phyloP scores from a whole-genome alignment of 345 rosid species.

The Adansonia digitata region DNA sequence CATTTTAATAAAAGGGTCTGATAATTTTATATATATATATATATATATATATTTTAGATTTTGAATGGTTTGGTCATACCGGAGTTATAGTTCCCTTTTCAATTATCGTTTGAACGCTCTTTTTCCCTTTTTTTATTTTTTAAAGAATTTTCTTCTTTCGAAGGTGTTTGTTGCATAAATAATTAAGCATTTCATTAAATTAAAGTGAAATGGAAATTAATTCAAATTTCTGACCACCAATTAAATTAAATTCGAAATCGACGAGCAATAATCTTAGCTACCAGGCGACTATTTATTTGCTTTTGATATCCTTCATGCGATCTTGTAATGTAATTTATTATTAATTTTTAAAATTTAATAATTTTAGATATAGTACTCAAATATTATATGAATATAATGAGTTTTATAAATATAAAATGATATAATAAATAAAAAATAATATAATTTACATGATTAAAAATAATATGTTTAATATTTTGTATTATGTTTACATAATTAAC shows the following conservation, averaged over 20 bases:
- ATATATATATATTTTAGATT: too few species aligned
- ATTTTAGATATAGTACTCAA: too few species aligned
- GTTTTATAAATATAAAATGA: too few species aligned
- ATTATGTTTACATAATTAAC: too few species aligned
- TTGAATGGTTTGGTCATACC: neutral
- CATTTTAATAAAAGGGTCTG: neutral
- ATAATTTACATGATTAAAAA: too few species aligned
- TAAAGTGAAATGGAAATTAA: neutral
- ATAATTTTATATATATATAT: neutral
- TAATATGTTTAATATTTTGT: too few species aligned
- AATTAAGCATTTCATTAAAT: neutral
- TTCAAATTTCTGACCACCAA: too few species aligned
- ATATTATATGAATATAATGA: too few species aligned
- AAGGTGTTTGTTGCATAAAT: neutral
- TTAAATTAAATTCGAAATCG: neutral
- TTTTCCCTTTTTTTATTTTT: neutral
- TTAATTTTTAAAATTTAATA: too few species aligned
- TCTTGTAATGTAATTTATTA: neutral
- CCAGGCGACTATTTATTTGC: neutral
- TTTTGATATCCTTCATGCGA: neutral
- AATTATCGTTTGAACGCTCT: neutral
- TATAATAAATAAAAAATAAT: too few species aligned
- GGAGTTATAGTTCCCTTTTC: neutral
- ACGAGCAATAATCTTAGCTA: neutral
- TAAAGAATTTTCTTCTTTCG: neutral